A percentile compares a stretch with the other conserved stretches of the same genome.
These are phyloP conservation scores for Corchorus capsularis DNA, from an alignment of 345 rosid species.

Conservation along the genomic window DNA sequence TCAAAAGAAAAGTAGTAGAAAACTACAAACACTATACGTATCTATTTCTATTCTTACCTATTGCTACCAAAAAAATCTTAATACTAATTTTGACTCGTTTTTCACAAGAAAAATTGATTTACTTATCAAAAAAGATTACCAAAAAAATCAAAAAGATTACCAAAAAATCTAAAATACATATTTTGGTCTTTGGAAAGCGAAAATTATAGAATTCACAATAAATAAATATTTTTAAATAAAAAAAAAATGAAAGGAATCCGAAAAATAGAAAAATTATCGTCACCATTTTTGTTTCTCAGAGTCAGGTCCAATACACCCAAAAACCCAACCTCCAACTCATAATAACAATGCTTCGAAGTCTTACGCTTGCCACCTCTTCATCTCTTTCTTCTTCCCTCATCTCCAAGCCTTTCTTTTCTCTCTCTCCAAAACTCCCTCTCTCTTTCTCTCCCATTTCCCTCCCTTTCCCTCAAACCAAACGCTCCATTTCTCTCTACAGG, in stretches of 20 bases:
- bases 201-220: too few species aligned
- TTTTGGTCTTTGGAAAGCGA: too few species aligned
- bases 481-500: slow-evolving; percentile 27
- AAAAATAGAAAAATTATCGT: background rate
- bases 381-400: slow-evolving; percentile 23
- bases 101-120: too few species aligned
- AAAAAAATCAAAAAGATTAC: too few species aligned
- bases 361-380: slow-evolving; percentile 9
- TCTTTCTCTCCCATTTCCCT: slow-evolving; percentile 15
- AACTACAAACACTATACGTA: too few species aligned
- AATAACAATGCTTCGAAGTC: slow-evolving; percentile 3
- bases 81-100: too few species aligned
- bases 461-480: slow-evolving; percentile 26
- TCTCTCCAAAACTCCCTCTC: slow-evolving; percentile 9
- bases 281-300: background rate
- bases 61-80: too few species aligned
- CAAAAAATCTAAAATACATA: too few species aligned
- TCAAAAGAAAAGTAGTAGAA: too few species aligned
- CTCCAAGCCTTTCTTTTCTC: slow-evolving; percentile 15
- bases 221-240: background rate
- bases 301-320: background rate
- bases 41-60: too few species aligned
- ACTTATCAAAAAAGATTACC: too few species aligned
- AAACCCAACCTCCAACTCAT: background rate
- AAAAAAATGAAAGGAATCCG: background rate